Conservation (phyloP, 1,139 yeast genomes). For the Waltiozyma sp. region DNA sequence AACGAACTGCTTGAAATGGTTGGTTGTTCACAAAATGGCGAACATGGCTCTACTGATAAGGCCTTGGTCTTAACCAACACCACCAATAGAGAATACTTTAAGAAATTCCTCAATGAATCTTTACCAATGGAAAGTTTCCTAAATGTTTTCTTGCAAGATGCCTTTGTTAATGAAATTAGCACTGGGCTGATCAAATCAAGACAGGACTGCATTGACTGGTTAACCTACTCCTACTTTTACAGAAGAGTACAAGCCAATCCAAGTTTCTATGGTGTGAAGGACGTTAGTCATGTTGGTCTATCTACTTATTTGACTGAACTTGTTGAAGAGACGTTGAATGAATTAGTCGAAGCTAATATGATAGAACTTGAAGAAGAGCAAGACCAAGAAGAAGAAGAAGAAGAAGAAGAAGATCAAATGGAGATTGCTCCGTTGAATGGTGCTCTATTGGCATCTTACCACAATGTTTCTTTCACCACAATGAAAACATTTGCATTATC, state of each 20-base stretch:
- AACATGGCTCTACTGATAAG: constrained; percentile 23
- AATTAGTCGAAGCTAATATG: constrained; percentile 48
- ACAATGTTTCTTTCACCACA: constrained; percentile 52
- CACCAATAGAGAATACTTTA: constrained; percentile 51
- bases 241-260: constrained; percentile 76
- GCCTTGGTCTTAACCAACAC: constrained; percentile 49
- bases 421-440: constrained; percentile 52
- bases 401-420: constrained; percentile 25
- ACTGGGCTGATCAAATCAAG: constrained; percentile 52
- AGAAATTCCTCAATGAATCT: constrained; percentile 60
- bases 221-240: constrained; percentile 76
- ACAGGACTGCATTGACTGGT: constrained; percentile 87
- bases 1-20: constrained; percentile 63
- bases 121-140: constrained; percentile 79
- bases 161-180: constrained; percentile 60
- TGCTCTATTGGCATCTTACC: constrained; percentile 66
- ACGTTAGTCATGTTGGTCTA: constrained; percentile 53
- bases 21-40: constrained; percentile 38
- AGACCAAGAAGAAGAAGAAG: constrained; percentile 27
- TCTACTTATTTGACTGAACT: constrained; percentile 77
- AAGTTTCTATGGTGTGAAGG: constrained; percentile 71
- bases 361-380: constrained; percentile 38
- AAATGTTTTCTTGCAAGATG: constrained; percentile 48
- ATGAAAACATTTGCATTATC: constrained; percentile 46
- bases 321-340: constrained; percentile 63